Evolutionary conservation across 768 basidiomycete species (phyloP), one percentile per base, ranked within the genome.

Genomic region (Pleurotus cornucopiae): DNA sequence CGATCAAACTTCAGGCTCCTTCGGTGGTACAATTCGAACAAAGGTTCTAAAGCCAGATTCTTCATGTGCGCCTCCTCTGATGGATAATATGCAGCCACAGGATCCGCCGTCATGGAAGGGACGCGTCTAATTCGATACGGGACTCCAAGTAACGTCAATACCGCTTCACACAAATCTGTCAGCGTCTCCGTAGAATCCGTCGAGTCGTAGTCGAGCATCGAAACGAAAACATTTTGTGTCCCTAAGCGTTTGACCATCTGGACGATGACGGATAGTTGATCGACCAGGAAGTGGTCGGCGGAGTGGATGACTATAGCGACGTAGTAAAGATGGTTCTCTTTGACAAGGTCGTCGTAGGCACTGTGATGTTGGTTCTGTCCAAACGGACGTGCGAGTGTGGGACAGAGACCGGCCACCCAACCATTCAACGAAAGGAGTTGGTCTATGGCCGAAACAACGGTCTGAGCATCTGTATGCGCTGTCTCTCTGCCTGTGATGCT

Each of bases 251-350:
- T 88, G 0, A 91, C 91, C 66, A 99, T 83, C 68, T 99, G 97
- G 6, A 99, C 90, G 61, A 99, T 98, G 63, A 97, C 92, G 16
- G 97, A 93, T 46, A 99, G 86, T 69, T 99, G 97, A 74, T 98
- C 97, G 61, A 98, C 91, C 54, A 98, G 84, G 75, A 99, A 99
- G 69, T 99, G 97, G 76, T 99, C 97, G 2, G 97, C 97, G 3
- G 94, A 96, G 70, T 99, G 96, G 45, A 99, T 90, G 61, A 95
- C 84, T 62, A 98, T 89, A 56, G 93, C 95, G 60, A 99, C 82
- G 69, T 88, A 99, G 77, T 98, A 99, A 14, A 98, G 78, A 61
- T 89, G 86, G 62, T 91, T 86, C 53, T 88, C 82, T 34, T 79
- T 79, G 21, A 88, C 84, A 59, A 99, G 85, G 70, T 95, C 94